Evolutionary conservation across 805 yeast genomes (phyloP).

Genomic region (Saccharomycopsis olivae): DNA sequence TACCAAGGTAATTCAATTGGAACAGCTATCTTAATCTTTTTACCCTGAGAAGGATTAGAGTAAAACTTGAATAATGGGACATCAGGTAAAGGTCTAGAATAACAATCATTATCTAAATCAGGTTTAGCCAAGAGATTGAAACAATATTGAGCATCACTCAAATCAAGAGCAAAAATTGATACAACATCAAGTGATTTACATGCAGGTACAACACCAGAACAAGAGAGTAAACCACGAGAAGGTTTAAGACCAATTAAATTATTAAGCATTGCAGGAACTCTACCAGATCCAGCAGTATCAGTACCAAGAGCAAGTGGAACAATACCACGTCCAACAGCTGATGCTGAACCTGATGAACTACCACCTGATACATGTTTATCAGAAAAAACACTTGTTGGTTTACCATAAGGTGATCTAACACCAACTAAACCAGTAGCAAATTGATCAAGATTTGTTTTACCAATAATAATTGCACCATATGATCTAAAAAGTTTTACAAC

Average conservation of each 20-base stretch:
- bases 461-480: constrained; percentile 90
- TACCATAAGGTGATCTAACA: constrained; percentile 89
- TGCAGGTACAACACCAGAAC: constrained; percentile 93
- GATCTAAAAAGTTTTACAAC: constrained; percentile 61
- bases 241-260: constrained; percentile 91
- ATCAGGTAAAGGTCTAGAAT: constrained; percentile 64
- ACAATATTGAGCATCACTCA: constrained; percentile 74
- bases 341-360: constrained; percentile 92
- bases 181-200: constrained; percentile 92
- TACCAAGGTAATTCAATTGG: constrained; percentile 70
- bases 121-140: constrained; percentile 62
- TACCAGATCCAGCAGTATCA: constrained; percentile 96
- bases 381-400: constrained; percentile 71
- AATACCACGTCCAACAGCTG: constrained; percentile 78
- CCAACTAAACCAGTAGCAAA: constrained; percentile 98
- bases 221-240: constrained; percentile 76
- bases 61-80: constrained; percentile 54
- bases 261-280: constrained; percentile 94
- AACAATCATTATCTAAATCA: constrained; percentile 63
- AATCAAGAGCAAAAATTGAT: constrained; percentile 67
- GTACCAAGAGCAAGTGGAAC: constrained; percentile 90
- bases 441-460: constrained; percentile 93
- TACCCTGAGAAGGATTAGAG: constrained; percentile 32
- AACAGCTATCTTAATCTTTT: constrained; percentile 42
- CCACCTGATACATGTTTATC: constrained; percentile 84